Percentiles rank a stretch among this genome's conserved stretches.
Conservation (phyloP, 176 grass and related monocot species). For the Triticum monococcum region DNA sequence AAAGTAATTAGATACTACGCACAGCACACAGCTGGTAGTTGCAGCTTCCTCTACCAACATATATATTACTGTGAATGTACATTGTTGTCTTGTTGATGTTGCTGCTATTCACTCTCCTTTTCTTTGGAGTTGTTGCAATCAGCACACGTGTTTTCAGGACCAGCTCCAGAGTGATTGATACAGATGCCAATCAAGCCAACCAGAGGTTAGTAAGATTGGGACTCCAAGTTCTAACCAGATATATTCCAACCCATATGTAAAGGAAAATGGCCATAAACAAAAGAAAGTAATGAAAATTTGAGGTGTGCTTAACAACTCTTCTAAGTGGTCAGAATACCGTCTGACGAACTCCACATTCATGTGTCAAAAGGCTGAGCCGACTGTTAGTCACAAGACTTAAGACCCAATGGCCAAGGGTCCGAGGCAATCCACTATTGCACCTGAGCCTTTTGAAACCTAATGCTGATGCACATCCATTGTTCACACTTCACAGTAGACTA, state of each 20-base stretch:
- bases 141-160: background rate
- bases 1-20: background rate
- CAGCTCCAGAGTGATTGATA: background rate
- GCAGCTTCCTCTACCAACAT: conserved; percentile 9
- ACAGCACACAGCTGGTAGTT: background rate
- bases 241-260: background rate
- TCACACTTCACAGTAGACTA: conserved; percentile 30
- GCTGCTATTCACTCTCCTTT: background rate
- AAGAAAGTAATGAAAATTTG: conserved; percentile 10
- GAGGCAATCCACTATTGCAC: conserved; percentile 7
- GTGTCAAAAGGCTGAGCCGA: background rate
- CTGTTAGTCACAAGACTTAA: background rate
- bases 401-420: background rate
- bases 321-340: conserved; percentile 14
- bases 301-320: conserved; percentile 14
- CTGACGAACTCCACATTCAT: conserved; percentile 26
- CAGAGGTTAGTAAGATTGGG: background rate
- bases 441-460: background rate
- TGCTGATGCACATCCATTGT: background rate
- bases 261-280: background rate
- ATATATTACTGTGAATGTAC: conserved; percentile 15
- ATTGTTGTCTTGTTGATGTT: background rate
- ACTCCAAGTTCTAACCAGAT: background rate
- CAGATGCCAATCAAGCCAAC: background rate
- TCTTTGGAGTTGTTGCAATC: background rate